These are phyloP conservation scores for Talaromyces sp. DNA, from an alignment of 2,329 filamentous ascomycete species.

Conservation along the genomic window DNA sequence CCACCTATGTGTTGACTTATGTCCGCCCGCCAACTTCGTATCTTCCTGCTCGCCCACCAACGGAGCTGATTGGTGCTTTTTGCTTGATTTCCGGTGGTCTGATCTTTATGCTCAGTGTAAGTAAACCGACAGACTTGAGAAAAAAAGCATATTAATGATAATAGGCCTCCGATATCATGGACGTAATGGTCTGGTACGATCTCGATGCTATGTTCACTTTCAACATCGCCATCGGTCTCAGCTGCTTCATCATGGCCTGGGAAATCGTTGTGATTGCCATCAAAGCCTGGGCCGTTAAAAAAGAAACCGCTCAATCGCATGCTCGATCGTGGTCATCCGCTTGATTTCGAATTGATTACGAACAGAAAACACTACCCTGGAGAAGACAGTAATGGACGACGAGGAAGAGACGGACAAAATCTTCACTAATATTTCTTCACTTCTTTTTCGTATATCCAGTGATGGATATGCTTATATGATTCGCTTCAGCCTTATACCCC, in stretches of 20 bases:
- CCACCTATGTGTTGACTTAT: constrained; percentile 78
- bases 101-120: constrained; percentile 86
- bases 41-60: constrained; percentile 79
- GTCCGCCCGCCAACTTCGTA: constrained; percentile 76
- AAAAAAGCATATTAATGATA: neutral
- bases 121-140: constrained; percentile 33
- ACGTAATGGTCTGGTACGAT: constrained; percentile 70
- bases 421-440: constrained; percentile 12
- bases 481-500: constrained; percentile 22
- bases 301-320: constrained; percentile 33
- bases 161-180: constrained; percentile 70
- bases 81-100: constrained; percentile 83
- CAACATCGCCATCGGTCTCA: constrained; percentile 79
- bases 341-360: constrained; percentile 10
- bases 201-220: constrained; percentile 93
- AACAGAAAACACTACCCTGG: neutral
- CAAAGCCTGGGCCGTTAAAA: constrained; percentile 76
- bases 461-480: constrained; percentile 17
- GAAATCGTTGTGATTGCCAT: constrained; percentile 71
- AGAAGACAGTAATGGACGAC: neutral
- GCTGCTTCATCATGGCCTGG: constrained; percentile 82
- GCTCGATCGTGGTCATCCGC: constrained; percentile 19
- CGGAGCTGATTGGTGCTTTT: constrained; percentile 82
- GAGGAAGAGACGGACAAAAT: constrained; percentile 10
- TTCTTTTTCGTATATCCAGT: constrained; percentile 8